Evolutionary conservation across 2,329 filamentous ascomycete species (phyloP), one percentile per base, ranked within the genome.

Genomic region (Ophiostoma ulmi): DNA sequence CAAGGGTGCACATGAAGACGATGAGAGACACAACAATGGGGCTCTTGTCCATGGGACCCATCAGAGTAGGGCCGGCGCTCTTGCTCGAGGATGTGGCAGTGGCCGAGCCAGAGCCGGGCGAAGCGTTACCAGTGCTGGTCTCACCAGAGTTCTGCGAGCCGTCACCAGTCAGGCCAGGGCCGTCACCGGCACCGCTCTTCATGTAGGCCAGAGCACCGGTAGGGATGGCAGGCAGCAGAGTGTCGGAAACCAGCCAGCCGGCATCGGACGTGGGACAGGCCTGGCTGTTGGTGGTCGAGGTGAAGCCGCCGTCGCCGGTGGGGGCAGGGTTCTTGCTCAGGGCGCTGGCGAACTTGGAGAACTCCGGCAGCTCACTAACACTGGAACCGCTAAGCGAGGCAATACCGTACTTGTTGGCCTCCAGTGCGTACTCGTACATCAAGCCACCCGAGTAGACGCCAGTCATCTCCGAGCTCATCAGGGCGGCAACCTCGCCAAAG

Each of bases 361-460:
- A 97, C 77, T 94, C 91, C 58, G 80, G 73, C 44, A 84, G 81
- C 74, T 90, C 86, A 41, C 81, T 82, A 72, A 91, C 85, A 38
- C 80, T 80, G 78, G 80, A 76, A 73, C 84, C 86, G 66, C 80
- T 77, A 77, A 95, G 83, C 71, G 87, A 81, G 78, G 94, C 93
- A 72, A 97, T 89, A 74, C 94, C 94, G 80, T 89, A 98, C 65
- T 89, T 85, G 82, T 89, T 92, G 73, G 85, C 84, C 80, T 96
- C 93, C 77, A 91, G 82, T 11, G 91, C 90, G 84, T 97, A 99
- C 81, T 98, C 94, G 83, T 97, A 99, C 80, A 97, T 91, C 55
- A 99, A 87, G 79, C 95, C 95, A 77, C 95, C 95, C 58, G 94
- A 97, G 87, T 97, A 98, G 76, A 97, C 93, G 22, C 80, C 76